Conservation (phyloP, 305 asterid species). For the Nicotiana rustica region DNA sequence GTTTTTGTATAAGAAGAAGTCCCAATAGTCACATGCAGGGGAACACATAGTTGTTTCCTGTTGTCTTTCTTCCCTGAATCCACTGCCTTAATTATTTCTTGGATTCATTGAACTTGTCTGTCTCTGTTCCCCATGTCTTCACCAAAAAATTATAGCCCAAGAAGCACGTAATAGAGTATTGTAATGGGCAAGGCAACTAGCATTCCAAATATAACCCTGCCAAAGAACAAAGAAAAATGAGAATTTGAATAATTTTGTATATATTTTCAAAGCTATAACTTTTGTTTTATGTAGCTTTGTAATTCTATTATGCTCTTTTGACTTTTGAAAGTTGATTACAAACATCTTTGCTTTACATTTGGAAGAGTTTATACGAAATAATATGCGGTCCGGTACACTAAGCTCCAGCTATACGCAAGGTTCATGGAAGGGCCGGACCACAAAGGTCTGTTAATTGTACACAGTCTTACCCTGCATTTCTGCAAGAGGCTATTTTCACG, state of each 20-base stretch:
- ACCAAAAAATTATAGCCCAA: conserved; percentile 60
- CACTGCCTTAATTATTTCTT: conserved; percentile 40
- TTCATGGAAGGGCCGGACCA: no score
- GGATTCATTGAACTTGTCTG: conserved; percentile 47
- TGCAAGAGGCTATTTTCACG: no score
- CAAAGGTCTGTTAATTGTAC: no score
- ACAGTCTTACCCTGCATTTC: no score
- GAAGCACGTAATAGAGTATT: conserved; percentile 79
- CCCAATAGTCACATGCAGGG: conserved; percentile 43
- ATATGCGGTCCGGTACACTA: no score
- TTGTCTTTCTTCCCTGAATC: conserved; percentile 42
- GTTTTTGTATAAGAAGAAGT: conserved; percentile 30
- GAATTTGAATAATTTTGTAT: not conserved
- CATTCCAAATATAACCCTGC: conserved; percentile 93
- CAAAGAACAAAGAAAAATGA: conserved; percentile 31
- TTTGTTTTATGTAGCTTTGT: no score
- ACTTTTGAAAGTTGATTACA: no score
- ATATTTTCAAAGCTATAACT: not conserved
- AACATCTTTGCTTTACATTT: no score
- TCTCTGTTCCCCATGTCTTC: conserved; percentile 36
- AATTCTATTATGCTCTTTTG: no score
- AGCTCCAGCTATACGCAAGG: no score
- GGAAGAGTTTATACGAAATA: no score
- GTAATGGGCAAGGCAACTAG: conserved; percentile 83
- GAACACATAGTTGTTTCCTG: conserved; percentile 37